Conservation (phyloP, 768 basidiomycete genomes). For the Calocybe gangraenosa region DNA sequence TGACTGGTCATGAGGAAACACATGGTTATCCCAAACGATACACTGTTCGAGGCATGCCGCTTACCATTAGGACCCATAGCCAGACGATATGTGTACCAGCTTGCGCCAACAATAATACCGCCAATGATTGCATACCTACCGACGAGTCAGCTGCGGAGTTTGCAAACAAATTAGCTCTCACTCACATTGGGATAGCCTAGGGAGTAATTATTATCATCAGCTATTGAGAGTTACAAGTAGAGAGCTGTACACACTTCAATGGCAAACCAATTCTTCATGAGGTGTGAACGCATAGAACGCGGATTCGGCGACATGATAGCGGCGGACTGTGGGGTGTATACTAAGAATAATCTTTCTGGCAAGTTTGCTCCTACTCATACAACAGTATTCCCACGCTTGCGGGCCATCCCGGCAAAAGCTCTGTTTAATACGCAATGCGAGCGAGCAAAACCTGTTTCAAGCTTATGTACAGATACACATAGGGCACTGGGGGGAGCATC, state of each 20-base stretch:
- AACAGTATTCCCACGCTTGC: slow-evolving; percentile 28
- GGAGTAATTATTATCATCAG: slow-evolving; percentile 3
- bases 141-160: slow-evolving; percentile 11
- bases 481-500: slow-evolving; percentile 23
- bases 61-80: slow-evolving; percentile 54
- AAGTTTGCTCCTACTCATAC: slow-evolving; percentile 8
- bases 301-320: slow-evolving; percentile 11
- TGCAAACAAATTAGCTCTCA: neutral
- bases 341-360: neutral
- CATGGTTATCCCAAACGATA: neutral
- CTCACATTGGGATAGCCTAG: slow-evolving; percentile 53
- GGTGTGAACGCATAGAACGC: slow-evolving; percentile 29
- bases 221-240: slow-evolving; percentile 5
- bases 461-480: slow-evolving; percentile 26
- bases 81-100: slow-evolving; percentile 65
- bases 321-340: slow-evolving; percentile 8
- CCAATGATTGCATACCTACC: slow-evolving; percentile 49
- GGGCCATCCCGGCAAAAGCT: too few species aligned
- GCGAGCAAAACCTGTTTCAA: too few species aligned
- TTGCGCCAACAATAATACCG: slow-evolving; percentile 50
- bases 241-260: slow-evolving; percentile 48
- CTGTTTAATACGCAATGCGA: too few species aligned
- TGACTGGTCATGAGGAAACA: slow-evolving; percentile 26
- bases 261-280: slow-evolving; percentile 71
- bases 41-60: slow-evolving; percentile 16